These are phyloP conservation scores for Macroventuria anomochaeta DNA, from an alignment of 2,329 filamentous ascomycete genomes.

Conservation along the genomic window DNA sequence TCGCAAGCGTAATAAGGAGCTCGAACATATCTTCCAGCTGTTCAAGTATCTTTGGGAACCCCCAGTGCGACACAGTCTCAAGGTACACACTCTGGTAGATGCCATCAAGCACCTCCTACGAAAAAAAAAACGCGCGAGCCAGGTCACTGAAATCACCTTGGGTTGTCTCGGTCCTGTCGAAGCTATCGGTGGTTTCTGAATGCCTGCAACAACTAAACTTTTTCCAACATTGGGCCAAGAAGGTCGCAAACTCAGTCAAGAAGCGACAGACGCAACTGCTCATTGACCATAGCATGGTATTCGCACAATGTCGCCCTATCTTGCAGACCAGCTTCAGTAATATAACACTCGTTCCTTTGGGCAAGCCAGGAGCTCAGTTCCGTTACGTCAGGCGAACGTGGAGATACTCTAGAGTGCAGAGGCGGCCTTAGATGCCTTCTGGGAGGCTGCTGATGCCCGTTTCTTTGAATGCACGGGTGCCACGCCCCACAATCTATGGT, in stretches of 20 bases:
- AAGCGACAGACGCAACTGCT: too few relatives aligned
- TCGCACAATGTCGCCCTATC: too few relatives aligned
- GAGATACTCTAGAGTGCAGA: too few relatives aligned
- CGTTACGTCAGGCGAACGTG: too few relatives aligned
- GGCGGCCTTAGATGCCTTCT: conserved; percentile 56
- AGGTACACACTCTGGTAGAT: conserved; percentile 52
- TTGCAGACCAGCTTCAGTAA: too few relatives aligned
- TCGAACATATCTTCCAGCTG: not conserved
- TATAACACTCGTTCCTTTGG: too few relatives aligned
- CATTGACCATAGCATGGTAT: too few relatives aligned
- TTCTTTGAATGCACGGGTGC: too few relatives aligned
- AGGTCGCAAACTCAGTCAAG: conserved; percentile 29
- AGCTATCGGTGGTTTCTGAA: conserved; percentile 48
- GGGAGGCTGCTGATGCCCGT: conserved; percentile 47
- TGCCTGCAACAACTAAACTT: conserved; percentile 54
- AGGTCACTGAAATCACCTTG: conserved; percentile 48
- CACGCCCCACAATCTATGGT: too few relatives aligned
- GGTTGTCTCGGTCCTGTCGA: conserved; percentile 44
- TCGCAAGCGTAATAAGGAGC: not conserved
- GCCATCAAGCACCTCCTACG: not conserved
- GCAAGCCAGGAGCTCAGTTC: too few relatives aligned
- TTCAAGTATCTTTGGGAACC: conserved; percentile 37
- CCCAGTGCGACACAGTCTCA: conserved; percentile 53
- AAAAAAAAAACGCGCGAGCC: conserved; percentile 41
- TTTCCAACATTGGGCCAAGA: conserved; percentile 58